phyloP scores from a whole-genome alignment of 306 rosid genomes.

The Trifolium dubium region DNA sequence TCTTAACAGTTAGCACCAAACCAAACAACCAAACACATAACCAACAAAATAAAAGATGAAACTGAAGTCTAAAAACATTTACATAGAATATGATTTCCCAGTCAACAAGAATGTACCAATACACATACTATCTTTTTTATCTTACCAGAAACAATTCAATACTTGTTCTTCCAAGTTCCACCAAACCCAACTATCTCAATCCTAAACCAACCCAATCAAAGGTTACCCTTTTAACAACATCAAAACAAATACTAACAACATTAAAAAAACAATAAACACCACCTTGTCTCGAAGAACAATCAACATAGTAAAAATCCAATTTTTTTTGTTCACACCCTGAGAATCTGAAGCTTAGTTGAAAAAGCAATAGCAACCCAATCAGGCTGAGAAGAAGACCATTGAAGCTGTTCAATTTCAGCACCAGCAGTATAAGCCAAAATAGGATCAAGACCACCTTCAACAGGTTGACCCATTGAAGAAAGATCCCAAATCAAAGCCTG shows the following conservation, averaged over 20 bases:
- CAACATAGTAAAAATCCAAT: not conserved
- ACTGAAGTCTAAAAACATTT: constrained; percentile 28
- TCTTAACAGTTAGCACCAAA: not conserved
- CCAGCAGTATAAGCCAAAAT: constrained; percentile 97
- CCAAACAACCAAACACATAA: not conserved
- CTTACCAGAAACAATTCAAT: constrained; percentile 6
- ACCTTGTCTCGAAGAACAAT: not conserved
- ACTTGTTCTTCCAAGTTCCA: not conserved
- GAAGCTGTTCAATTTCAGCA: constrained; percentile 98
- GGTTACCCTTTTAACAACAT: constrained; percentile 23
- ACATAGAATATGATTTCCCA: constrained; percentile 20
- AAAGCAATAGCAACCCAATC: constrained; percentile 99
- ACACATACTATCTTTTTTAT: not conserved
- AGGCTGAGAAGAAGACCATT: constrained; percentile 98
- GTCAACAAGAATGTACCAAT: constrained; percentile 18
- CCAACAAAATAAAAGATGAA: constrained; percentile 4
- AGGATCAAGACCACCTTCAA: constrained; percentile 93
- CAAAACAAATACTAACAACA: not conserved
- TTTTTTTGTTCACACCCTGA: constrained; percentile 68
- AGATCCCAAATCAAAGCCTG: constrained; percentile 99
- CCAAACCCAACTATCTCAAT: constrained; percentile 9
- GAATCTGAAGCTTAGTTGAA: constrained; percentile 93
- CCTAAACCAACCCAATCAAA: constrained; percentile 6
- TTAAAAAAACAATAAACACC: not conserved
- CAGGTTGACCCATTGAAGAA: constrained; percentile 94